phyloP scores from a whole-genome alignment of 2,329 filamentous ascomycete genomes.

The Ophiocordyceps robertsii region DNA sequence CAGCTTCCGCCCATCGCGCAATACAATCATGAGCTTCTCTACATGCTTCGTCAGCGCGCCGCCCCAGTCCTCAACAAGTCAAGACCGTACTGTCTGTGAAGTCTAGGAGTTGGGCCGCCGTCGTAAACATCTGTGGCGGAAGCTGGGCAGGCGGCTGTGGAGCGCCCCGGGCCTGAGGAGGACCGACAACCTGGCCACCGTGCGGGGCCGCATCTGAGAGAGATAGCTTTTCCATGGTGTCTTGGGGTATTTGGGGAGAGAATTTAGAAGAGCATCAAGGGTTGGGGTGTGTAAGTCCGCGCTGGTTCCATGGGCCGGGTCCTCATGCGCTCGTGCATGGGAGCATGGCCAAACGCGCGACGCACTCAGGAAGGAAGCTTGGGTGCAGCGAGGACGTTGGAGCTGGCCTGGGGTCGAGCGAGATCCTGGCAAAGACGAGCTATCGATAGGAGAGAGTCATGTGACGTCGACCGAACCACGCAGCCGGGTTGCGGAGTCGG shows the following conservation, averaged over 20 bases:
- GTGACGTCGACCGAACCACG: no score
- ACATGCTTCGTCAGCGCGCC: conserved; percentile 12
- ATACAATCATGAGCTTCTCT: conserved; percentile 91
- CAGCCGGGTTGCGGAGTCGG: no score
- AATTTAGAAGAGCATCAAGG: not conserved
- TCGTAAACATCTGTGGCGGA: conserved; percentile 96
- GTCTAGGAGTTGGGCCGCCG: conserved; percentile 86
- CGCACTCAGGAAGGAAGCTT: not conserved
- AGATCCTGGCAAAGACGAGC: not conserved
- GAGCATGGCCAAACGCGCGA: not conserved
- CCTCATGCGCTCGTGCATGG: not conserved
- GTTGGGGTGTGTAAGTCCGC: not conserved
- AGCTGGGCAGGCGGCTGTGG: conserved; percentile 46
- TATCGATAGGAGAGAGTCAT: not conserved
- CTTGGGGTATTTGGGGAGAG: conserved; percentile 5
- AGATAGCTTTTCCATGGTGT: conserved; percentile 39
- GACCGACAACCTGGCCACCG: conserved; percentile 17
- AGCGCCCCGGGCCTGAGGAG: conserved; percentile 14
- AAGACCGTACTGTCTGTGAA: conserved; percentile 82
- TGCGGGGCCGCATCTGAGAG: conserved; percentile 34
- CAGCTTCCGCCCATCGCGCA: conserved; percentile 88
- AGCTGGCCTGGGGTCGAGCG: not conserved
- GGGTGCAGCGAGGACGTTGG: not conserved
- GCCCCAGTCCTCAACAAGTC: no score
- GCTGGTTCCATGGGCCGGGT: conserved; percentile 2